Conservation (phyloP, 1,139 yeast species). For the Kodamaea derodonti region DNA sequence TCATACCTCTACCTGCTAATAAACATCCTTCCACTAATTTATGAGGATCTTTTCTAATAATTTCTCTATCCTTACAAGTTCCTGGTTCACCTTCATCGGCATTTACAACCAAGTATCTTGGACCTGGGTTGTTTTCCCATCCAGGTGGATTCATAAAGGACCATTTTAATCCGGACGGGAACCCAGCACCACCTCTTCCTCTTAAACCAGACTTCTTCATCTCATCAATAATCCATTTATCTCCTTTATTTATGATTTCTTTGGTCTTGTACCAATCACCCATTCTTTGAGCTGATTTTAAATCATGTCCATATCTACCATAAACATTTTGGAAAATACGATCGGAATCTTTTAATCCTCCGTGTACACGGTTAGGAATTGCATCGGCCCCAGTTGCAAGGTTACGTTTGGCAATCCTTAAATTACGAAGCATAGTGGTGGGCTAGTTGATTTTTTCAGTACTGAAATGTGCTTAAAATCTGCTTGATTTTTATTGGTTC, state of each 20-base stretch:
- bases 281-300: conserved; percentile 69
- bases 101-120: conserved; percentile 80
- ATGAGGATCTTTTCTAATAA: conserved; percentile 85
- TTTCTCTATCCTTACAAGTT: conserved; percentile 87
- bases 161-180: conserved; percentile 89
- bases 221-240: conserved; percentile 83
- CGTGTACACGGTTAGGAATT: conserved; percentile 59
- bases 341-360: conserved; percentile 77
- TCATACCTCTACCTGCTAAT: conserved; percentile 86
- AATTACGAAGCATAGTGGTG: conserved; percentile 15
- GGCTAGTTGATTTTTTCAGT: no score
- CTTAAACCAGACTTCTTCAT: conserved; percentile 80
- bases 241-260: conserved; percentile 77
- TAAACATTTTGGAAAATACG: conserved; percentile 83
- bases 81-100: conserved; percentile 97
- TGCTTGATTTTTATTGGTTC: conserved; percentile 15
- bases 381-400: conserved; percentile 47
- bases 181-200: conserved; percentile 93
- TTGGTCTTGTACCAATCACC: conserved; percentile 93
- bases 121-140: conserved; percentile 85
- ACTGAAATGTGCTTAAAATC: conserved; percentile 16
- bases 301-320: conserved; percentile 68
- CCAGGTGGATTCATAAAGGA: conserved; percentile 94
- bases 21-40: conserved; percentile 86
- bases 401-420: conserved; percentile 21